These are phyloP conservation scores for Nakazawaea peltata DNA, from an alignment of 805 yeast genomes.

Conservation along the genomic window DNA sequence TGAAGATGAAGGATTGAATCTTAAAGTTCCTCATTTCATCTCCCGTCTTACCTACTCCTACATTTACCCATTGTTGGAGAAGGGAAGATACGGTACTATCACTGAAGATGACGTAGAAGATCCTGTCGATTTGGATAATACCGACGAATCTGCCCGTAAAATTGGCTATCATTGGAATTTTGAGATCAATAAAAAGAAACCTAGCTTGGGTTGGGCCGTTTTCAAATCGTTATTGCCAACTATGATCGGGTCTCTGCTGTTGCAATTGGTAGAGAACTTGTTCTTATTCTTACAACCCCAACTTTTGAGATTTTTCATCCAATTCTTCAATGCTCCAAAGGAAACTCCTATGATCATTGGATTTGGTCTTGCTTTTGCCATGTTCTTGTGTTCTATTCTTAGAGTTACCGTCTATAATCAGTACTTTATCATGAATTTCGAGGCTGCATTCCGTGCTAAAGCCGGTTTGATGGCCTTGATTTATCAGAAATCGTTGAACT, in stretches of 20 bases:
- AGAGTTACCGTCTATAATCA: conserved; percentile 64
- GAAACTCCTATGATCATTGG: conserved; percentile 51
- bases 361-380: conserved; percentile 47
- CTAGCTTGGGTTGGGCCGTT: conserved; percentile 26
- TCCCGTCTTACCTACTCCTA: conserved; percentile 77
- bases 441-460: conserved; percentile 57
- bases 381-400: conserved; percentile 54
- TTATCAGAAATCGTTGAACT: conserved; percentile 58
- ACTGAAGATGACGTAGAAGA: conserved; percentile 32
- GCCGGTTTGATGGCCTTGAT: conserved; percentile 60
- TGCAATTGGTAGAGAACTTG: conserved; percentile 30
- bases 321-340: conserved; percentile 27
- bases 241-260: conserved; percentile 24
- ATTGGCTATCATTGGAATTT: conserved; percentile 27
- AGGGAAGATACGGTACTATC: conserved; percentile 35
- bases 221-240: conserved; percentile 29
- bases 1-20: conserved; percentile 20
- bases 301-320: conserved; percentile 40
- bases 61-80: conserved; percentile 81
- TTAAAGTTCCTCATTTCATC: conserved; percentile 46
- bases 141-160: conserved; percentile 22
- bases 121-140: conserved; percentile 29
- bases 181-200: conserved; percentile 19
- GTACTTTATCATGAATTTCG: conserved; percentile 48
- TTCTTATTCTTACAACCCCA: conserved; percentile 46